Evolutionary conservation across 441 rosid genomes (phyloP).

Genomic region (Dalechampia spathulata): DNA sequence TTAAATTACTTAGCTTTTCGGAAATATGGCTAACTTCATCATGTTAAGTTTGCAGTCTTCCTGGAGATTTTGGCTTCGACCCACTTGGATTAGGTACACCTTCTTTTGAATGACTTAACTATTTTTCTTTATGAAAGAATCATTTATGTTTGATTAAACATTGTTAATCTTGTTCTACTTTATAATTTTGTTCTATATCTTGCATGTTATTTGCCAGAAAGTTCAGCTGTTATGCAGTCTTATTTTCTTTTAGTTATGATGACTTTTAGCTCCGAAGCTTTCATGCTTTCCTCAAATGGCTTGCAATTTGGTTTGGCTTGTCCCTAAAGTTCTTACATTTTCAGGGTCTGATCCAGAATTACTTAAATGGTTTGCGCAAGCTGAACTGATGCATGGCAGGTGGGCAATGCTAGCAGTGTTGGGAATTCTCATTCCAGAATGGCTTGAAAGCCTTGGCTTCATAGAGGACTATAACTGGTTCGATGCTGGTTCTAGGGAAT

Average conservation of each 20-base stretch:
- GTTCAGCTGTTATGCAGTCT: too few relatives aligned
- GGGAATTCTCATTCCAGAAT: conserved; percentile 74
- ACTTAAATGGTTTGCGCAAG: conserved; percentile 92
- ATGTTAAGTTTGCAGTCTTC: conserved; percentile 44
- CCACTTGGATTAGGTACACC: conserved; percentile 84
- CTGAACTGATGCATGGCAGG: conserved; percentile 73
- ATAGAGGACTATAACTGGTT: conserved; percentile 78
- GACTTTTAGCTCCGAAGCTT: neutral
- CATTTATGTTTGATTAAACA: neutral
- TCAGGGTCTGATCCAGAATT: conserved; percentile 80
- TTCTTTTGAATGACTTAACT: neutral
- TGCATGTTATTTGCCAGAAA: neutral
- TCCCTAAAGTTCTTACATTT: too few relatives aligned
- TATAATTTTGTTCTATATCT: neutral
- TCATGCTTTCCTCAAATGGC: too few relatives aligned
- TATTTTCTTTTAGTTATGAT: neutral
- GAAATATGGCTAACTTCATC: neutral
- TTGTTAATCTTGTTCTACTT: neutral
- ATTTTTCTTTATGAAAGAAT: too few relatives aligned
- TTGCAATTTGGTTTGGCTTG: too few relatives aligned
- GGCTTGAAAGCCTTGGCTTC: conserved; percentile 61
- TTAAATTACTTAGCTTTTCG: neutral
- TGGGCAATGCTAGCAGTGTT: conserved; percentile 96
- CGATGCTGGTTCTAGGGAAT: conserved; percentile 64
- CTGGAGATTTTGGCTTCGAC: conserved; percentile 92